These are phyloP conservation scores for Rhodomyrtus tomentosa DNA, from an alignment of 345 rosid genomes.

Conservation along the genomic window DNA sequence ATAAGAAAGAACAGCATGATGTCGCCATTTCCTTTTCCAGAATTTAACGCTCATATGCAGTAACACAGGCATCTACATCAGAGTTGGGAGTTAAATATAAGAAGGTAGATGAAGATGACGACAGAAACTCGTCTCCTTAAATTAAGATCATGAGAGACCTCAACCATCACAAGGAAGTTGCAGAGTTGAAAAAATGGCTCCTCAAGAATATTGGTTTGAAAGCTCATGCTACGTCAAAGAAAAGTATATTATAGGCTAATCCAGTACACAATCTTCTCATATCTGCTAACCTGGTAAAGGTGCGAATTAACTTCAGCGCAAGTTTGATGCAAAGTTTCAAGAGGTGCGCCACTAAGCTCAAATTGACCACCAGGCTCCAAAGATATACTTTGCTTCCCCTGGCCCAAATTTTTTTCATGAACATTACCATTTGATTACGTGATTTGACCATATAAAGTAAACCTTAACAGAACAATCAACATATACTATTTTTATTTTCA, in stretches of 20 bases:
- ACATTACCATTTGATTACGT: not conserved
- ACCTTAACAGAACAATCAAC: not conserved
- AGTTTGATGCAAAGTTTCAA: conserved; percentile 97
- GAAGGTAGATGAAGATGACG: not conserved
- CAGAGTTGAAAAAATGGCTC: not conserved
- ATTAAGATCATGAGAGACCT: not conserved
- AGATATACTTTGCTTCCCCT: conserved; percentile 99
- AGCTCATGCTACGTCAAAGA: not conserved
- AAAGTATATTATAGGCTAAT: not conserved
- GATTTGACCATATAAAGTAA: not conserved
- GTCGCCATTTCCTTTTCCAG: not conserved
- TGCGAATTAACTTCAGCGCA: conserved; percentile 99
- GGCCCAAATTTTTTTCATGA: conserved; percentile 4
- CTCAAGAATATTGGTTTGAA: not conserved
- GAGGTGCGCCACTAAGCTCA: conserved; percentile 99
- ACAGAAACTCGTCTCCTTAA: not conserved
- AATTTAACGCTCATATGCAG: not conserved
- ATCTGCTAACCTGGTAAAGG: conserved; percentile 76
- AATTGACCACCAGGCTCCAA: conserved; percentile 98
- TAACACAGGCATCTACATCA: not conserved
- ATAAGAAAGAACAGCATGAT: not conserved
- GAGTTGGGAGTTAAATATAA: not conserved
- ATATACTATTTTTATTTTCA: not conserved
- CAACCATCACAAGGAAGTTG: not conserved
- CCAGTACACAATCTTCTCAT: not conserved